Conservation (phyloP, 148 eudicot species). For the Camellia sinensis region DNA sequence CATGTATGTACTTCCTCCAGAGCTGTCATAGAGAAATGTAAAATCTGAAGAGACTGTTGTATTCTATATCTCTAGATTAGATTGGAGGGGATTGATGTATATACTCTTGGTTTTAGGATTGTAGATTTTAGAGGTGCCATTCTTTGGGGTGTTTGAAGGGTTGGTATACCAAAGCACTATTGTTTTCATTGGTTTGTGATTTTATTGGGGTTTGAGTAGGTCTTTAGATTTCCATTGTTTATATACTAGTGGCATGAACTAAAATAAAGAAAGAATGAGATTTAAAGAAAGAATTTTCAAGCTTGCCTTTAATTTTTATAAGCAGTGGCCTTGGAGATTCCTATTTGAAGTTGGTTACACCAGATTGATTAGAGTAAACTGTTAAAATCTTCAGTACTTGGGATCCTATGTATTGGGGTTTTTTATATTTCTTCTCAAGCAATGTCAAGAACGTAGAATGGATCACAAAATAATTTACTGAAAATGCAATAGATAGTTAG, state of each 20-base stretch:
- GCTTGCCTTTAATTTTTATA: not conserved
- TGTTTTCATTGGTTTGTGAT: constrained; percentile 8
- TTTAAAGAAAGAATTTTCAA: not conserved
- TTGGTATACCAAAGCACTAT: not conserved
- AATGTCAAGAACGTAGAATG: too few species aligned
- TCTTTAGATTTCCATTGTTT: not conserved
- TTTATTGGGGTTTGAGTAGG: not conserved
- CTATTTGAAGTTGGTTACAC: not conserved
- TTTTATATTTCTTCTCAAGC: too few species aligned
- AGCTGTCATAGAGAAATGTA: not conserved
- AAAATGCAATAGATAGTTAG: too few species aligned
- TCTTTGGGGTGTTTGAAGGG: not conserved
- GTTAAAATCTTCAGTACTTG: too few species aligned
- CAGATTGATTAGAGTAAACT: too few species aligned
- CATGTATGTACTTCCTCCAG: not conserved
- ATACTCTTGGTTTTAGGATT: not conserved
- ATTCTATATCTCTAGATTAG: not conserved
- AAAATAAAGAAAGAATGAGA: not conserved
- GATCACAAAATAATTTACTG: too few species aligned
- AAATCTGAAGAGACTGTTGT: not conserved
- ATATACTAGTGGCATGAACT: not conserved
- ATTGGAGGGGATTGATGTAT: not conserved
- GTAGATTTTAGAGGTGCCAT: not conserved
- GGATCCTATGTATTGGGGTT: too few species aligned
- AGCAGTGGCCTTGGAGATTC: not conserved